Base-by-base conservation (phyloP, 2,329 filamentous ascomycete genomes). In the Penicillium sclerotiorum region DNA sequence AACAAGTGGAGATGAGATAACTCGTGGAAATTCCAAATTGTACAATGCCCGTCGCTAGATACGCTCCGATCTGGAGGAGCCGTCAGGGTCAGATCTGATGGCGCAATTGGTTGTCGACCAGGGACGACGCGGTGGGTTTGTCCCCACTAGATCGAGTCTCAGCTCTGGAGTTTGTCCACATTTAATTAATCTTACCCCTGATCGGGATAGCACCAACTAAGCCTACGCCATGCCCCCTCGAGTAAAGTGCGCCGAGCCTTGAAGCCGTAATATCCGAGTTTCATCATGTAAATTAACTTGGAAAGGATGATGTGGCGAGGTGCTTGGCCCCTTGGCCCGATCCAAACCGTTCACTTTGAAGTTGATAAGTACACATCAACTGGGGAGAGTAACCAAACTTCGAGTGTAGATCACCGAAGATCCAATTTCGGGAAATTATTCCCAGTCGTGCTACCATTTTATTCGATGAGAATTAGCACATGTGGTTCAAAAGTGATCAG, bases 71-170 rank as follows among this genome's bases (percentile, higher is more conserved):
- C 33, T 37, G 4, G 23, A 38, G 43, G 33, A 46, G 43, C 23
- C 43, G 33, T 5, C 30, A 50, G 30, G 20, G 23, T 13, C 4
- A 36, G 45, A 55, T 49, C 35, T 6, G 13, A 42, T 18, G 38
- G 27, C 41, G 23, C 43, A 20, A 55, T 57, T 57, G 54, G 54
- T n/a, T 41, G n/a, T 15, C 25, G 15, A 27, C 13, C 11, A 36
- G 40, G 25, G 22, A 43, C 23, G 25, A 51, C 30, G 30, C 28
- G 38, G 50, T 53, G 44, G 36, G 44, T 39, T 28, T 5, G 36
- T 54, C 51, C 39, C 54, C 54, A 56, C 54, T 21, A 27, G 54
- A 56, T 56, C 54, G 51, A 30, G 45, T 41, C 43, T 56, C 54
- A 54, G 48, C 46, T 52, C 23, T 33, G 30, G 22, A 17, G n/a